Evolutionary conservation across 176 grass and related monocot genomes (phyloP).

Genomic region (Raddia distichophylla): DNA sequence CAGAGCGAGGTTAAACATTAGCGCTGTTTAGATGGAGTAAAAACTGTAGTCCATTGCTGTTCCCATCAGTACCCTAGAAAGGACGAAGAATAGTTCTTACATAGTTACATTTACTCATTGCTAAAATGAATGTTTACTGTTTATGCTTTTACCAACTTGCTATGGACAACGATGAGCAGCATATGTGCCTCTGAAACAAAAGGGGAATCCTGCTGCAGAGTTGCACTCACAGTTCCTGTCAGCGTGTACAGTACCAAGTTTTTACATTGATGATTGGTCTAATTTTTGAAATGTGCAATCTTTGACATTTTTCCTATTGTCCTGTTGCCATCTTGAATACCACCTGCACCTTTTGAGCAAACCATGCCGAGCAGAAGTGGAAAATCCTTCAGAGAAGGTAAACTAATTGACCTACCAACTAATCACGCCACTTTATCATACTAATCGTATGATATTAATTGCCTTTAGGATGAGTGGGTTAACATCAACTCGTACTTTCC

Average conservation of each 20-base stretch:
- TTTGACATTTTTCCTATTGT: not conserved
- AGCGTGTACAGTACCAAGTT: constrained; percentile 9
- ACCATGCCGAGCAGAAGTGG: not conserved
- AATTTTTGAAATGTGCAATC: constrained; percentile 15
- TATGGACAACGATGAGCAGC: not conserved
- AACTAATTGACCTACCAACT: constrained; percentile 46
- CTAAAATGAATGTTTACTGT: constrained; percentile 41
- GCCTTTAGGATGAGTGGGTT: constrained; percentile 43
- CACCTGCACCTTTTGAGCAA: not conserved
- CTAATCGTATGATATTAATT: constrained; percentile 15
- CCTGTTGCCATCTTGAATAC: constrained; percentile 21
- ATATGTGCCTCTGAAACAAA: not conserved
- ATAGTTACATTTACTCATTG: constrained; percentile 28
- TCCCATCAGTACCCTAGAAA: not conserved
- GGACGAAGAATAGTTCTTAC: constrained; percentile 1
- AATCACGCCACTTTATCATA: constrained; percentile 26
- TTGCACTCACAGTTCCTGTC: constrained; percentile 34
- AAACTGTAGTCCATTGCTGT: not conserved
- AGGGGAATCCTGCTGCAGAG: constrained; percentile 16
- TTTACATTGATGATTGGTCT: constrained; percentile 12
- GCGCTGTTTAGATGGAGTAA: not conserved
- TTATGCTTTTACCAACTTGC: constrained; percentile 30
- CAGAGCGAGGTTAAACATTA: not conserved
- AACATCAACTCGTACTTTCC: constrained; percentile 41
- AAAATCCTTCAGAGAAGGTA: constrained; percentile 25